A percentile compares a stretch with the other conserved stretches of the same genome.
These are phyloP conservation scores for Chlamydomonas sp. DNA, from an alignment of 139 green algal species.

Conservation along the genomic window DNA sequence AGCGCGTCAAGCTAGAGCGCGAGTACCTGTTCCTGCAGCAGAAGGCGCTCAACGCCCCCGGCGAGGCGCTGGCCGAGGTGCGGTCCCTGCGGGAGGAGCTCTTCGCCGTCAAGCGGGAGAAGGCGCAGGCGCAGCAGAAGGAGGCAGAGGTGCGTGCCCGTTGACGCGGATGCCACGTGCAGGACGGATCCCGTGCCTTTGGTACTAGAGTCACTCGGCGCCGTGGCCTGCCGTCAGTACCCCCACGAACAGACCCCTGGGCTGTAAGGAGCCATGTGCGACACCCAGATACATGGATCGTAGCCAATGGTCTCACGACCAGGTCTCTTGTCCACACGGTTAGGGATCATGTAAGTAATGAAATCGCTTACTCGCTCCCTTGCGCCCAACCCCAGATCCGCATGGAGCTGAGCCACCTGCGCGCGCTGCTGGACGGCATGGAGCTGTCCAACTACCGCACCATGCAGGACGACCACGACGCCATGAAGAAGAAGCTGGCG, in stretches of 20 bases:
- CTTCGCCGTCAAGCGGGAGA: constrained; percentile 60
- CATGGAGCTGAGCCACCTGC: constrained; percentile 44
- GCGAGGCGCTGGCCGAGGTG: constrained; percentile 54
- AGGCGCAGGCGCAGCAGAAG: constrained; percentile 59
- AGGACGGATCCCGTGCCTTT: too few species aligned
- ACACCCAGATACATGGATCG: too few species aligned
- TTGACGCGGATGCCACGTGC: too few species aligned
- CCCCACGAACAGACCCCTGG: too few species aligned
- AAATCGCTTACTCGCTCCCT: not conserved
- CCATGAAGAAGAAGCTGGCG: constrained; percentile 44
- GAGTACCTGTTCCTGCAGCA: constrained; percentile 65
- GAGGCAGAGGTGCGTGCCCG: constrained; percentile 56
- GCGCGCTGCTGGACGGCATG: constrained; percentile 62
- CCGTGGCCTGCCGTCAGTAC: too few species aligned
- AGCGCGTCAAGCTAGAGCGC: constrained; percentile 76
- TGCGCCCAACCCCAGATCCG: constrained; percentile 17
- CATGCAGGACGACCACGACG: constrained; percentile 47
- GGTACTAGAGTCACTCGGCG: too few species aligned
- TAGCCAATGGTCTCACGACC: not conserved
- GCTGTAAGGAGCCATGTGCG: too few species aligned
- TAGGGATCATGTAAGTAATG: too few species aligned
- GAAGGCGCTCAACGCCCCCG: constrained; percentile 54
- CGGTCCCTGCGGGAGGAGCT: constrained; percentile 62
- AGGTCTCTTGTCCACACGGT: not conserved
- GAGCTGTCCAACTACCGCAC: constrained; percentile 49